phyloP scores from a whole-genome alignment of 371 early-diverging fungal species.

The Mortierella sp. region DNA sequence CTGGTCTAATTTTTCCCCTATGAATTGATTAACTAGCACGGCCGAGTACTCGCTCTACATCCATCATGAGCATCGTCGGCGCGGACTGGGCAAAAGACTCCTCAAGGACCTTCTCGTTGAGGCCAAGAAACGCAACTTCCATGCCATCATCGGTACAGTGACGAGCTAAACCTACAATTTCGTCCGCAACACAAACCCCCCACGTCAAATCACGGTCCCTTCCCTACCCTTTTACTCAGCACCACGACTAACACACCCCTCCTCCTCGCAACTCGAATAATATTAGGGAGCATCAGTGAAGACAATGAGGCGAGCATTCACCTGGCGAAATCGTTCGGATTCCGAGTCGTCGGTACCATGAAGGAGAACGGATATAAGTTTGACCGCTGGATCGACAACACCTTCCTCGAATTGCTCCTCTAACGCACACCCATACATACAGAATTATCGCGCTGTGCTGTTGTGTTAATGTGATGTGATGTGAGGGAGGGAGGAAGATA shows the following conservation, averaged over 20 bases:
- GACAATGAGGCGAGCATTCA: conserved; percentile 18
- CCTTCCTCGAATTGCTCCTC: conserved; percentile 18
- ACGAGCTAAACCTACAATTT: no score
- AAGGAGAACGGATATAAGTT: conserved; percentile 21
- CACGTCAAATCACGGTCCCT: no score
- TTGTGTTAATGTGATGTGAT: no score
- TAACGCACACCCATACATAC: not conserved
- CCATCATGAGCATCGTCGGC: conserved; percentile 22
- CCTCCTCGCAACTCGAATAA: no score
- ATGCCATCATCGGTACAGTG: conserved; percentile 31
- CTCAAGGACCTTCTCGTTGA: conserved; percentile 16
- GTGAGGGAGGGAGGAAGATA: no score
- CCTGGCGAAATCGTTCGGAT: conserved; percentile 17
- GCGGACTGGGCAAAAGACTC: conserved; percentile 16
- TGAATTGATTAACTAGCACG: no score
- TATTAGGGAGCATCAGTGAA: conserved; percentile 30
- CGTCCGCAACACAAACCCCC: not conserved
- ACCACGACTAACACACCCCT: not conserved
- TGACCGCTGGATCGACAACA: conserved; percentile 24
- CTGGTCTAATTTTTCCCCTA: no score
- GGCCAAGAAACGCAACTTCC: conserved; percentile 14
- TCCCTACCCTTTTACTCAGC: not conserved
- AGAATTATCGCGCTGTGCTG: not conserved
- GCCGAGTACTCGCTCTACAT: conserved; percentile 32
- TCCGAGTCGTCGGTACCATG: conserved; percentile 28